Base-by-base conservation (phyloP, 176 grass and related monocot species). In the Miscanthus lutarioriparius region DNA sequence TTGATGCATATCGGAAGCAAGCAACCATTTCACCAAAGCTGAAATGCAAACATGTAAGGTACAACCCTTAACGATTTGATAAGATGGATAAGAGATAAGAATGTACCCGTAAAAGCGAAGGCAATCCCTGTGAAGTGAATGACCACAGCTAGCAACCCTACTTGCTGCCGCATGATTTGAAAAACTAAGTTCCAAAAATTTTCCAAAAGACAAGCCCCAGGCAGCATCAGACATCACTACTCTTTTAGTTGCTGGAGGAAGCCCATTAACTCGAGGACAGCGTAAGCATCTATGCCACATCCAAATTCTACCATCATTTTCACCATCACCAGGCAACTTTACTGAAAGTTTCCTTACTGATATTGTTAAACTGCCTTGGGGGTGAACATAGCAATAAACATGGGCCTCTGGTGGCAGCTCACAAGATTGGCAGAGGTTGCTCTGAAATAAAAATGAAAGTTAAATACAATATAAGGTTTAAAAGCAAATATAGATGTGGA, bases 161-260 rank as follows among this genome's bases (percentile, higher is more conserved):
- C 96, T 95, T 74, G 96, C 93, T 80, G 93, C 91, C 58, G 93
- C 93, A 92, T 98, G 93, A 85, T 98, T 98, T 81, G 96, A 98
- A 80, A 98, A 98, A 87, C 96, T 98, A 82, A 98, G 93, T 85
- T 96, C 96, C 86, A 98, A 87, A 94, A 98, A 98, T 92, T 99
- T 96, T 83, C 96, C 96, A 82, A 99, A 92, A 39, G 96, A 99
- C 82, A 99, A 88, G 44, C 96, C 92, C 93, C 93, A 99, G 37
- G 93, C 96, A 89, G 96, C 96, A 91, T 96, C 96, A 92, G 96
- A 96, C 93, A 99, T 99, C 80, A 99, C 93, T 70, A 99, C 68
- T 90, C 96, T 94, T 85, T 92, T 93, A 94, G 90, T 99, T 80
- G 89, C 83, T 83, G 96, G 93, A 74, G 96, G 96, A 32, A 99